Conservation (phyloP, 1,284 basidiomycete genomes). For the Cryptococcus sp. region DNA sequence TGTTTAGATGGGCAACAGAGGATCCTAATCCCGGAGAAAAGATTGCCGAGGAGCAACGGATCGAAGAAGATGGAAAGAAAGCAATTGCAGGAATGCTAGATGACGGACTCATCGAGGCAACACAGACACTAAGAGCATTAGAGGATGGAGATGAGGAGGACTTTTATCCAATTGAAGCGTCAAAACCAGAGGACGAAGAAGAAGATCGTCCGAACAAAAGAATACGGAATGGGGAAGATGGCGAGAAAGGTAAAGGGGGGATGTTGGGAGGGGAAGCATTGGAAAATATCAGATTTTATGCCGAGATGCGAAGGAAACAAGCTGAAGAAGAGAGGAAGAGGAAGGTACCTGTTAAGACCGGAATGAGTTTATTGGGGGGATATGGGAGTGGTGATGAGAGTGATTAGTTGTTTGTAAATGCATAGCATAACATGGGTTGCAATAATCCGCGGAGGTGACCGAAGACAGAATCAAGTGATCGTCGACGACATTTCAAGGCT, state of each 20-base stretch:
- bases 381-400: slow-evolving; percentile 38
- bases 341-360: slow-evolving; percentile 18
- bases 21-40: slow-evolving; percentile 90
- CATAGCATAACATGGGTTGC: not conserved
- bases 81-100: slow-evolving; percentile 67
- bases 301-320: slow-evolving; percentile 33
- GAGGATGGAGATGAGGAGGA: slow-evolving; percentile 59
- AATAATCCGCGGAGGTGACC: not conserved
- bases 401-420: slow-evolving; percentile 17
- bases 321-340: slow-evolving; percentile 23
- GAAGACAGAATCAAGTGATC: not conserved
- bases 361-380: slow-evolving; percentile 26
- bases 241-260: slow-evolving; percentile 5
- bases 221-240: slow-evolving; percentile 2
- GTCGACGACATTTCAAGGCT: not conserved
- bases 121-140: slow-evolving; percentile 71
- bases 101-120: slow-evolving; percentile 76
- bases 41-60: slow-evolving; percentile 70
- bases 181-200: slow-evolving; percentile 12
- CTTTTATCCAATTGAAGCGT: slow-evolving; percentile 42
- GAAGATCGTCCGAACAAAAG: slow-evolving; percentile 39
- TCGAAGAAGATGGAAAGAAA: slow-evolving; percentile 75
- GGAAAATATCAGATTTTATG: slow-evolving; percentile 78
- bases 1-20: slow-evolving; percentile 76
- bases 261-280: slow-evolving; percentile 72